Percentiles rank a stretch among this genome's conserved stretches.
phyloP scores from a whole-genome alignment of 2,329 filamentous ascomycete genomes.

The Colletotrichum sansevieriae region DNA sequence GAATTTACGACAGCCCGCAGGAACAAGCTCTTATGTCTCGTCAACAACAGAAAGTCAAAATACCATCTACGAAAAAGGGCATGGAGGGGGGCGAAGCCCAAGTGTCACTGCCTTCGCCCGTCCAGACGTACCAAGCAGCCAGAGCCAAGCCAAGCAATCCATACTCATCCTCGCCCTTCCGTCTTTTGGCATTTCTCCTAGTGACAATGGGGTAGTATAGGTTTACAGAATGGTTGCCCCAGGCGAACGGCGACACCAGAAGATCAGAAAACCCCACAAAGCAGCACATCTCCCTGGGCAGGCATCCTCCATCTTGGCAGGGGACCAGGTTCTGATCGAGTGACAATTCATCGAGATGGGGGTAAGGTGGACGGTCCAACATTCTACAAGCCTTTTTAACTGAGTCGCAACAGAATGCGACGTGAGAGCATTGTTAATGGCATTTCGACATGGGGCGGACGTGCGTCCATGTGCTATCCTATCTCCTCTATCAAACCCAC shows the following conservation, averaged over 20 bases:
- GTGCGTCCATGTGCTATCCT: slow-evolving; percentile 25
- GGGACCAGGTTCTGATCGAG: slow-evolving; percentile 18
- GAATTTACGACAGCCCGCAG: background rate
- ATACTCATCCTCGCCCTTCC: slow-evolving; percentile 12
- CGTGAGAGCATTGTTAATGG: slow-evolving; percentile 2
- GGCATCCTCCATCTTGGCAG: slow-evolving; percentile 29
- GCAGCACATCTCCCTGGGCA: slow-evolving; percentile 2
- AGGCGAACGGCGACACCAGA: background rate
- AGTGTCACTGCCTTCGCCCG: background rate
- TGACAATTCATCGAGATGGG: slow-evolving; percentile 23
- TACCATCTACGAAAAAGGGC: background rate
- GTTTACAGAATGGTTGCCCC: slow-evolving; percentile 7
- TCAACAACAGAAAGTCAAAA: slow-evolving; percentile 17
- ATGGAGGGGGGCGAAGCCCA: background rate
- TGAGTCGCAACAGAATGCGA: background rate
- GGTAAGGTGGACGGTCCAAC: background rate
- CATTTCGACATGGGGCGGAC: slow-evolving; percentile 6
- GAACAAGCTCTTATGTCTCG: slow-evolving; percentile 4
- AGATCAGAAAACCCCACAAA: slow-evolving; percentile 5
- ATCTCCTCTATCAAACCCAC: background rate
- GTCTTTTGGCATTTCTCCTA: background rate
- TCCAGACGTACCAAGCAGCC: background rate
- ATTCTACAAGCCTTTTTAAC: background rate
- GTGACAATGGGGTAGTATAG: no score
- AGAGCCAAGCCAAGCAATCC: background rate